Percentiles rank a stretch among this genome's conserved stretches.
These are phyloP conservation scores for Cornus controversa DNA, from an alignment of 148 eudicot genomes.

Conservation along the genomic window DNA sequence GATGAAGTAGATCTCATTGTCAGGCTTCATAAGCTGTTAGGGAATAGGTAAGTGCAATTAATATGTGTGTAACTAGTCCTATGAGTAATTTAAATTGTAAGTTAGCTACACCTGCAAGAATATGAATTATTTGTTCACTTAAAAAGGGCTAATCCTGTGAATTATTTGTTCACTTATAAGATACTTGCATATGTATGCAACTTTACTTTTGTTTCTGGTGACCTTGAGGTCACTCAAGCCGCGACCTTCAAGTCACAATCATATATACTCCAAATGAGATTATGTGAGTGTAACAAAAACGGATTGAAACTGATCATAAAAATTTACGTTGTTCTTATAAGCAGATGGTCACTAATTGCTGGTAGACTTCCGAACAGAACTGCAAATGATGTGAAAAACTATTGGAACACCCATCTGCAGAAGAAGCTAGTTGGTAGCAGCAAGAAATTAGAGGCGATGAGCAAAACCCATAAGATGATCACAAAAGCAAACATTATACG, in stretches of 20 bases:
- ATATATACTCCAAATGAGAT: too few relatives aligned
- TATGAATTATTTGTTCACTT: too few relatives aligned
- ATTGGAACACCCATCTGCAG: background rate
- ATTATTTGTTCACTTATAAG: too few relatives aligned
- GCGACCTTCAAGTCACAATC: too few relatives aligned
- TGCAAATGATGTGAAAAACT: constrained; percentile 1
- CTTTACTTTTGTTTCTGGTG: too few relatives aligned
- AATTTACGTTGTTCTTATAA: too few relatives aligned
- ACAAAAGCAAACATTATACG: background rate
- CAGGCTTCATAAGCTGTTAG: constrained; percentile 18
- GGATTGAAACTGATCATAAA: too few relatives aligned
- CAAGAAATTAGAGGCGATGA: background rate
- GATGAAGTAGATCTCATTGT: constrained; percentile 12
- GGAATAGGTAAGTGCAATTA: constrained; percentile 1
- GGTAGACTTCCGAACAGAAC: background rate
- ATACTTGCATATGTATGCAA: too few relatives aligned
- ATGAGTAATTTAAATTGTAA: background rate
- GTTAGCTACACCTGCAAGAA: too few relatives aligned
- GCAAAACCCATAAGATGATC: background rate
- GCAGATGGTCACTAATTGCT: background rate
- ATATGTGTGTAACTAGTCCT: background rate
- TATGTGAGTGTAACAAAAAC: too few relatives aligned
- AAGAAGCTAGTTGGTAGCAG: background rate
- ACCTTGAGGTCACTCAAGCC: too few relatives aligned
- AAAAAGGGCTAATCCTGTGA: too few relatives aligned